Base-by-base conservation (phyloP, 805 yeast species). In the Danielia reshetovae region DNA sequence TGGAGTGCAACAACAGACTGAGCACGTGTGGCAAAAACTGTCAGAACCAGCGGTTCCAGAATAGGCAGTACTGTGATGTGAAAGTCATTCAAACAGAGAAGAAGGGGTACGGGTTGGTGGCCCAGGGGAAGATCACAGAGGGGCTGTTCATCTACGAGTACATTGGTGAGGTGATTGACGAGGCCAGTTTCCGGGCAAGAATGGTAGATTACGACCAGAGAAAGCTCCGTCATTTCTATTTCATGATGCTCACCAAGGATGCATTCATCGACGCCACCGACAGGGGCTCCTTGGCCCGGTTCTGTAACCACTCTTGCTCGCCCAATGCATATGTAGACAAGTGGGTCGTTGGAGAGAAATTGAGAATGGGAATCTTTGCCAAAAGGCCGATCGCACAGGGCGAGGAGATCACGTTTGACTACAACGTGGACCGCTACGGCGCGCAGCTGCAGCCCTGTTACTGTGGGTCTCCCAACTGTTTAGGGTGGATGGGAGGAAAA, bases 321-420 rank as follows among this genome's bases (percentile, higher is more conserved):
- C 98, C 98, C 9, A 93, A 93, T 58, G 90, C 95, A 15, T 86
- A 76, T 50, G 96, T 90, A 27, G 96, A 90, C 59, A 90, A 90
- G 65, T 90, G 98, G 98, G 93, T 89, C 12, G 97, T 90, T 10
- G 88, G 88, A 18, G 85, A 84, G 40, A 83, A 86, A 55, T 69
- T 87, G 38, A 73, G 87, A 45, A 93, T 93, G 97, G 98, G 97
- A 18, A 84, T 90, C 16, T 93, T 90, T 56, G 85, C 97, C 32
- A 84, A 84, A 47, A 68, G 95, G 43, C 60, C 69, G 18, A 86
- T 90, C 34, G 29, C 45, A 6, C 58, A 59, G 39, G 96, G 96
- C 35, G 97, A 93, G 59, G 98, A 90, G 56, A 77, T 90, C 46
- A 86, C 97, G 1, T 84, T 84, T 57, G 89, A 84, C 54, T 90